Evolutionary conservation across 2,329 filamentous ascomycete genomes (phyloP).

Genomic region (Trichoderma sp.): DNA sequence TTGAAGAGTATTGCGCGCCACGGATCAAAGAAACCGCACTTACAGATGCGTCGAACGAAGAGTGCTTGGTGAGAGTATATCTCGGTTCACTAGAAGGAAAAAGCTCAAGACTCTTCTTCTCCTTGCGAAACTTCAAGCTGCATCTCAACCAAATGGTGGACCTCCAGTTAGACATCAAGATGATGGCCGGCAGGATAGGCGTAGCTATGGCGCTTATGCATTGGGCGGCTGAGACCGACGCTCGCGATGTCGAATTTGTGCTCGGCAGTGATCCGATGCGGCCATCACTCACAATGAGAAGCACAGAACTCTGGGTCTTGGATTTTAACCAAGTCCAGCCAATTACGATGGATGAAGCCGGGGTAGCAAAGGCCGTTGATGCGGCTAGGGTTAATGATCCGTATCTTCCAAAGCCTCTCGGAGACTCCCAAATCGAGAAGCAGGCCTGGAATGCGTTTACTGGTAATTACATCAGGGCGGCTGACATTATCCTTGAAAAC

Average conservation of each 20-base stretch:
- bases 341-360: slow-evolving; percentile 26
- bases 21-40: slow-evolving; percentile 12
- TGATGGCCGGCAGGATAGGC: slow-evolving; percentile 28
- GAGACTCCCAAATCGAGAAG: neutral
- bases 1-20: slow-evolving; percentile 25
- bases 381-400: slow-evolving; percentile 27
- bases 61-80: slow-evolving; percentile 27
- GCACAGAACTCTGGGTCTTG: slow-evolving; percentile 22
- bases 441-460: slow-evolving; percentile 22
- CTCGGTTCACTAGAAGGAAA: slow-evolving; percentile 23
- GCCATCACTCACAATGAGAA: neutral
- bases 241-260: slow-evolving; percentile 35
- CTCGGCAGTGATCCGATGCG: slow-evolving; percentile 26
- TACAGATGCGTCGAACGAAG: slow-evolving; percentile 23
- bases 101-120: slow-evolving; percentile 24
- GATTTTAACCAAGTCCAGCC: slow-evolving; percentile 33
- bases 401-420: slow-evolving; percentile 25
- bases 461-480: neutral
- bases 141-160: slow-evolving; percentile 33
- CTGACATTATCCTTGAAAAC: neutral
- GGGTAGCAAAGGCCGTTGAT: slow-evolving; percentile 24
- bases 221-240: slow-evolving; percentile 33
- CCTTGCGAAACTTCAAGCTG: slow-evolving; percentile 35
- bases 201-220: slow-evolving; percentile 33
- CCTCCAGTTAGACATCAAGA: slow-evolving; percentile 25